These are phyloP conservation scores for Phytophthora tubulina DNA, from an alignment of 352 stramenopile genomes.

Conservation along the genomic window DNA sequence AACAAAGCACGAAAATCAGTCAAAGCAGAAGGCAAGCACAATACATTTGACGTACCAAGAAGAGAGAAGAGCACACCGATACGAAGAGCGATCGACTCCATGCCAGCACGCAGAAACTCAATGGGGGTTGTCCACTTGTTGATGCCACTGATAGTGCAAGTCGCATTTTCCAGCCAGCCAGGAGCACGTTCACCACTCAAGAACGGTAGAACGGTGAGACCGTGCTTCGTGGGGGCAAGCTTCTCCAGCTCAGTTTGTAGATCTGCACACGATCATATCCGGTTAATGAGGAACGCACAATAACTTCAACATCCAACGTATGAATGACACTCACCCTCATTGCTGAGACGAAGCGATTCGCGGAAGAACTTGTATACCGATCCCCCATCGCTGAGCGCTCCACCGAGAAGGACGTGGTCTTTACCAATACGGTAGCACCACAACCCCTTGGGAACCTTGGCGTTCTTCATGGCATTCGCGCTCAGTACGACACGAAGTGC, in stretches of 20 bases:
- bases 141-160: slow-evolving; percentile 92
- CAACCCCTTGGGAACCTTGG: slow-evolving; percentile 89
- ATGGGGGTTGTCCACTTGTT: slow-evolving; percentile 91
- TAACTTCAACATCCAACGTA: background rate
- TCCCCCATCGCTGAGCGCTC: slow-evolving; percentile 96
- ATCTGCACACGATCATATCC: slow-evolving; percentile 18
- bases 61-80: slow-evolving; percentile 88
- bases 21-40: background rate
- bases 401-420: slow-evolving; percentile 91
- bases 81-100: slow-evolving; percentile 93
- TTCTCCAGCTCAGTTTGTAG: slow-evolving; percentile 51
- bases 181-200: slow-evolving; percentile 94
- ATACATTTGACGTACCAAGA: slow-evolving; percentile 54
- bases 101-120: slow-evolving; percentile 90
- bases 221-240: slow-evolving; percentile 67
- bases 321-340: slow-evolving; percentile 46
- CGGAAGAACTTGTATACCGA: slow-evolving; percentile 94
- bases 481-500: slow-evolving; percentile 92
- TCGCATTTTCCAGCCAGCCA: slow-evolving; percentile 92
- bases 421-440: slow-evolving; percentile 95
- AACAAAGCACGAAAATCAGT: slow-evolving; percentile 9
- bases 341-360: slow-evolving; percentile 69
- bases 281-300: background rate
- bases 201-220: slow-evolving; percentile 93
- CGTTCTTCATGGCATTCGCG: slow-evolving; percentile 50